Evolutionary conservation across 106 monocot species (phyloP).

Genomic region (Allium sativum): DNA sequence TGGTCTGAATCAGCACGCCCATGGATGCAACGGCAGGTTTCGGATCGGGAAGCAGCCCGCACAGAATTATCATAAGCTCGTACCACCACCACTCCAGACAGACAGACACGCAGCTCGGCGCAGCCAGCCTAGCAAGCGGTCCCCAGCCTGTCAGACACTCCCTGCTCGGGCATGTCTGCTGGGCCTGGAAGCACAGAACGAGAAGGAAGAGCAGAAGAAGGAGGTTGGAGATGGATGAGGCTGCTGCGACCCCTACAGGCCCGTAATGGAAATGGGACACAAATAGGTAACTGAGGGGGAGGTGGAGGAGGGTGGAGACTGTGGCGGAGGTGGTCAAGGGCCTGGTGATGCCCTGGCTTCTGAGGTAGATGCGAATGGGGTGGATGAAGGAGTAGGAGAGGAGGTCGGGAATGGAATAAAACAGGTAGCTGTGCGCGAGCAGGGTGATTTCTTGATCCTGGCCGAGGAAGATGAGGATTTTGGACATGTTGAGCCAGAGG

Average conservation of each 20-base stretch:
- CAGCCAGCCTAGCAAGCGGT: conserved; percentile 15
- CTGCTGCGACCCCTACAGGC: conserved; percentile 10
- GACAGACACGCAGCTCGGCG: conserved; percentile 24
- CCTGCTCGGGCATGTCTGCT: neutral
- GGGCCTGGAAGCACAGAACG: neutral
- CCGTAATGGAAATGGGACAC: conserved; percentile 6
- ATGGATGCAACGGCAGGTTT: conserved; percentile 23
- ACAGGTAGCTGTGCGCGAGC: conserved; percentile 10
- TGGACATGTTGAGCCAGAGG: conserved; percentile 21
- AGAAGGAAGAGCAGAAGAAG: conserved; percentile 11
- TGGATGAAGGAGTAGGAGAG: conserved; percentile 26
- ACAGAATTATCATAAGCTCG: conserved; percentile 25
- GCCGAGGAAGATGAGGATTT: conserved; percentile 12
- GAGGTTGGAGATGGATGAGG: conserved; percentile 17
- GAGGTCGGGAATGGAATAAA: conserved; percentile 20
- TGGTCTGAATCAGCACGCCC: conserved; percentile 26
- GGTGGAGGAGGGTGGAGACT: conserved; percentile 10
- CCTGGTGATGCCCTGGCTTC: conserved; percentile 18
- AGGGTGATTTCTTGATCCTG: conserved; percentile 13
- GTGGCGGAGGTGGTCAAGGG: conserved; percentile 19
- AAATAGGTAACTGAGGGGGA: conserved; percentile 9
- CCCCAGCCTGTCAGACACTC: conserved; percentile 18
- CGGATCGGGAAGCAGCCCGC: conserved; percentile 21
- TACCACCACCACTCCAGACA: conserved; percentile 44
- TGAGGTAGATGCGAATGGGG: conserved; percentile 24